Conservation (phyloP, 257 asterid genomes). For the Asclepias syriaca region DNA sequence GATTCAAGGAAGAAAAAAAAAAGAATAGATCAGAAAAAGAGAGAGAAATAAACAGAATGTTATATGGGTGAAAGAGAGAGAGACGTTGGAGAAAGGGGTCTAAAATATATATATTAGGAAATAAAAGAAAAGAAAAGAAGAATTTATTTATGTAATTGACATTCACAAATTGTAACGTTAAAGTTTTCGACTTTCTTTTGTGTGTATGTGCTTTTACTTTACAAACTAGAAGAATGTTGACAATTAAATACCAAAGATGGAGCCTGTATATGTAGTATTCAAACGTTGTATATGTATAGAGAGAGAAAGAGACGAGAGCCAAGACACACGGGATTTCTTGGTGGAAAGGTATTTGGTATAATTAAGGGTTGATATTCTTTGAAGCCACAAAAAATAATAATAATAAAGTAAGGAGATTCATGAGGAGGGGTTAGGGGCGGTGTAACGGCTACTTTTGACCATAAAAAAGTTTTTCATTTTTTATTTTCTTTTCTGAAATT, state of each 20-base stretch:
- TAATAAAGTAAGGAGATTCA: background rate
- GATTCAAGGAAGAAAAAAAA: background rate
- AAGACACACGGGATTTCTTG: slow-evolving; percentile 33
- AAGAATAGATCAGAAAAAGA: background rate
- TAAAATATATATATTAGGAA: too few species aligned
- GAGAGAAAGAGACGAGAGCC: slow-evolving; percentile 17
- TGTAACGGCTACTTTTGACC: slow-evolving; percentile 75
- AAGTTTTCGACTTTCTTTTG: too few species aligned
- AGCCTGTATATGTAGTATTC: too few species aligned
- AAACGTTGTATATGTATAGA: background rate
- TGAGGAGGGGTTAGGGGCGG: slow-evolving; percentile 17
- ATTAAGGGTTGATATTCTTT: background rate
- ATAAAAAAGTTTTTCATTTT: too few species aligned
- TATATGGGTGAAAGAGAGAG: slow-evolving; percentile 18
- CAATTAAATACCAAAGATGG: background rate
- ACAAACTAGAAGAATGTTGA: too few species aligned
- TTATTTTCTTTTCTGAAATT: too few species aligned
- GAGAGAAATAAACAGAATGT: background rate
- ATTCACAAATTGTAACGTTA: too few species aligned
- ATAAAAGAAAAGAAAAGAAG: too few species aligned
- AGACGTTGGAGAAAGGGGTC: slow-evolving; percentile 18
- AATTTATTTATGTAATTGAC: too few species aligned
- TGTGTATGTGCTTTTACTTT: too few species aligned
- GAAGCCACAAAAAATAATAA: too few species aligned
- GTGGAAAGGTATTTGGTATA: slow-evolving; percentile 14